A percentile compares a stretch with the other conserved stretches of the same genome.
phyloP scores from a whole-genome alignment of 768 basidiomycete genomes.

The Suillus hirtellus region DNA sequence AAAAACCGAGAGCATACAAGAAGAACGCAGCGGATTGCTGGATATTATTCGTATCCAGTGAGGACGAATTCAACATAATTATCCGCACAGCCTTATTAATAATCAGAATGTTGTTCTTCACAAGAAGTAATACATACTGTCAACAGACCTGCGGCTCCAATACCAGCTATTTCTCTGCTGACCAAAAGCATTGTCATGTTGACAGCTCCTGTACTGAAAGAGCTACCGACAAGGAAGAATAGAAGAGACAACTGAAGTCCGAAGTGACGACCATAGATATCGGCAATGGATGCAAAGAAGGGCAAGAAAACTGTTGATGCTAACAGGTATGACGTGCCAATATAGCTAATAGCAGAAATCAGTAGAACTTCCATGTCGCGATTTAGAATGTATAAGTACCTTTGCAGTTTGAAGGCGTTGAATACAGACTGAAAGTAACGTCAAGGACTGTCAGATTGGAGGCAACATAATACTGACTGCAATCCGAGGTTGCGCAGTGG shows the following conservation, averaged over 20 bases:
- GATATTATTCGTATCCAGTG: slow-evolving; percentile 43
- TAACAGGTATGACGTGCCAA: slow-evolving; percentile 52
- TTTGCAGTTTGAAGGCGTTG: slow-evolving; percentile 28
- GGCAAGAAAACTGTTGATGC: slow-evolving; percentile 56
- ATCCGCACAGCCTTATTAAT: slow-evolving; percentile 40
- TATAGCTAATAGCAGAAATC: slow-evolving; percentile 33
- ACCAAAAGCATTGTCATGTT: slow-evolving; percentile 48
- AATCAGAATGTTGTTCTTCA: background rate
- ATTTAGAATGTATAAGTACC: slow-evolving; percentile 16
- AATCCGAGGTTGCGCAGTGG: slow-evolving; percentile 52
- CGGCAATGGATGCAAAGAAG: slow-evolving; percentile 49
- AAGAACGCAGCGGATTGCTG: slow-evolving; percentile 44
- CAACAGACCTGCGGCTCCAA: slow-evolving; percentile 47
- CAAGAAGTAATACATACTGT: slow-evolving; percentile 24
- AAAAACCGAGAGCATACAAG: slow-evolving; percentile 44
- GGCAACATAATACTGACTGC: slow-evolving; percentile 35
- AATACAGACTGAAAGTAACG: slow-evolving; percentile 26
- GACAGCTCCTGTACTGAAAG: slow-evolving; percentile 45
- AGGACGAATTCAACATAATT: slow-evolving; percentile 44
- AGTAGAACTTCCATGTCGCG: background rate
- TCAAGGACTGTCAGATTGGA: background rate
- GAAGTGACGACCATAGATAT: slow-evolving; percentile 50
- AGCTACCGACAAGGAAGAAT: slow-evolving; percentile 48
- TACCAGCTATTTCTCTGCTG: slow-evolving; percentile 50
- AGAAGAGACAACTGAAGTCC: slow-evolving; percentile 46